Evolutionary conservation across 2,329 filamentous ascomycete genomes (phyloP), one percentile per base, ranked within the genome.

Genomic region (Fusarium hostae): DNA sequence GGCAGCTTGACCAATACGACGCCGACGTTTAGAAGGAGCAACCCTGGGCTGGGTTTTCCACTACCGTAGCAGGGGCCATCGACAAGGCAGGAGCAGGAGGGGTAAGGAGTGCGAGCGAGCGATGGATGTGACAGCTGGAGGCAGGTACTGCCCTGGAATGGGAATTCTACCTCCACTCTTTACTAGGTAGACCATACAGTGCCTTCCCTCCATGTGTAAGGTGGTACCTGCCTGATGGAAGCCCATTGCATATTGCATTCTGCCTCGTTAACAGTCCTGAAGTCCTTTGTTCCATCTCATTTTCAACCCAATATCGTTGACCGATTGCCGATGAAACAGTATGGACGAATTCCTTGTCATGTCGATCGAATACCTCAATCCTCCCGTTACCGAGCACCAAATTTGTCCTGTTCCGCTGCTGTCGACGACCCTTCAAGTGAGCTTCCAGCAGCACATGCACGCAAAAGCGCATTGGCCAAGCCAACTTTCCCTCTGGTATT

Each of bases 321-420:
- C 63, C 40, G 41, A 62, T 59, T 39, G 47, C 45, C 24, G 55
- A 67, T 59, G 43, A 55, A 57, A 35, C 52, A 37, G 55, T 52
- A 64, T 68, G 56, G 41, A 54, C 32, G 54, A 43, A 66, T 56
- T 55, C 44, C 45, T 34, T 50, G 28, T 22, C 51, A 45, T 22
- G 52, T 50, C 60, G 52, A 70, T 72, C 52, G 47, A 56, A 63
- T 70, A 48, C 54, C 54, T 35, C 30, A 47, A 56, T 70, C 60
- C 65, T 72, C 60, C 60, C 65, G 69, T 48, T 63, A 72, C 69
- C 60, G 69, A 72, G 48, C 40, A 45, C 64, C 67, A 64, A 71
- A 48, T 55, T 28, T 45, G 41, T 52, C 48, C 43, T 37, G n/a
- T 54, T 44, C 61, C 39, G 26, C 45, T 41, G 39, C 20, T 30